A percentile compares a stretch with the other conserved stretches of the same genome.
phyloP scores from a whole-genome alignment of 2,329 filamentous ascomycete genomes.

The Niveomyces coronatus region DNA sequence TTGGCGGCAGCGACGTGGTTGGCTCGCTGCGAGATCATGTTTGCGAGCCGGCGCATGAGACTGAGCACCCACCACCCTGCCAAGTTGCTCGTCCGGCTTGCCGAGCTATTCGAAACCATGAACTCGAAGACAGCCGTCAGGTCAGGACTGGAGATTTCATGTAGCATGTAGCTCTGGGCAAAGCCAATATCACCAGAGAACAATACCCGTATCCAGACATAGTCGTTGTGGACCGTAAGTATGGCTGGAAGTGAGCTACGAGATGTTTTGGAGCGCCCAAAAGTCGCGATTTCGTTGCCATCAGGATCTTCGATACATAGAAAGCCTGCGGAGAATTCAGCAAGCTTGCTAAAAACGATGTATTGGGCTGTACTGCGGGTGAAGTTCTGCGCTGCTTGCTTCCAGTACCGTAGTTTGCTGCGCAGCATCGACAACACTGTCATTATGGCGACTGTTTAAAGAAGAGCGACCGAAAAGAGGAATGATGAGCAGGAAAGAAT shows the following conservation, averaged over 20 bases:
- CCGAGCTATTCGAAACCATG: slow-evolving; percentile 59
- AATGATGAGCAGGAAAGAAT: not conserved
- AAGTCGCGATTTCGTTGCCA: slow-evolving; percentile 1
- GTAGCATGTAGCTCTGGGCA: slow-evolving; percentile 62
- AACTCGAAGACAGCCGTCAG: slow-evolving; percentile 61
- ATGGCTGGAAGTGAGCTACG: slow-evolving; percentile 2
- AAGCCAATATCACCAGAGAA: slow-evolving; percentile 69
- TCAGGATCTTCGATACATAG: not conserved
- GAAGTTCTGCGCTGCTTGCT: not conserved
- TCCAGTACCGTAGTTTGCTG: not conserved
- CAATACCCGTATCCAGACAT: slow-evolving; percentile 59
- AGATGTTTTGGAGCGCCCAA: slow-evolving; percentile 2
- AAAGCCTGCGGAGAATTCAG: not conserved
- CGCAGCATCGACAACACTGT: not conserved
- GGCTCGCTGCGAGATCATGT: slow-evolving; percentile 44
- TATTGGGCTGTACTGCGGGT: not conserved
- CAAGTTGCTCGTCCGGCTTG: slow-evolving; percentile 51
- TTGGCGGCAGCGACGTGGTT: slow-evolving; percentile 48
- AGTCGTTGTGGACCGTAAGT: slow-evolving; percentile 50
- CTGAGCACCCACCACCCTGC: slow-evolving; percentile 45
- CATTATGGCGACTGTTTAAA: not conserved
- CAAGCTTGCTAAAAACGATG: not conserved
- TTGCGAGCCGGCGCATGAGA: slow-evolving; percentile 44
- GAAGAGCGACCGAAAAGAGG: not conserved
- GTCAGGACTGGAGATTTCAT: slow-evolving; percentile 56